A percentile compares a stretch with the other conserved stretches of the same genome.
phyloP scores from a whole-genome alignment of 306 rosid genomes.

The Cucurbita moschata region DNA sequence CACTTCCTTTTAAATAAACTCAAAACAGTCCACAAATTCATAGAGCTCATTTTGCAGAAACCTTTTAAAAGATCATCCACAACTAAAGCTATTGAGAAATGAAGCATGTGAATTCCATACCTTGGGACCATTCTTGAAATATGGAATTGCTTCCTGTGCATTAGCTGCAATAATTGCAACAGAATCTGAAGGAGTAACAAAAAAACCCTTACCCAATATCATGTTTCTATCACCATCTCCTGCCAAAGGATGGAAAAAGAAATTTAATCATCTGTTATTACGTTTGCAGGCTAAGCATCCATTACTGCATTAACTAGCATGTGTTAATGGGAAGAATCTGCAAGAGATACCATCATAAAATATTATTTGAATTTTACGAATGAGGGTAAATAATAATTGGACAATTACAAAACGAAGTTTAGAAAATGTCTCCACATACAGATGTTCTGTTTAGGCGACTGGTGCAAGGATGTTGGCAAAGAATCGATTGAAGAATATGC shows the following conservation, averaged over 20 bases:
- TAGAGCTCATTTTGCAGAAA: background rate
- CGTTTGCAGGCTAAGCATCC: background rate
- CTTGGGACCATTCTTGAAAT: slow-evolving; percentile 58
- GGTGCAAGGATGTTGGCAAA: background rate
- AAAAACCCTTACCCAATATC: slow-evolving; percentile 77
- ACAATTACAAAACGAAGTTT: background rate
- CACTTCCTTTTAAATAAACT: background rate
- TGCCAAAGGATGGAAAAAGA: slow-evolving; percentile 12
- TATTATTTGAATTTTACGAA: background rate
- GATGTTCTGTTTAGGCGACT: background rate
- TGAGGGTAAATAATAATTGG: background rate
- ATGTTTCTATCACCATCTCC: slow-evolving; percentile 99
- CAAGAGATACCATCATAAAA: background rate
- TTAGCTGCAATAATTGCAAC: slow-evolving; percentile 94
- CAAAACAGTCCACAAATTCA: background rate
- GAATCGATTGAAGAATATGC: background rate
- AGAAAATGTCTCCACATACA: background rate
- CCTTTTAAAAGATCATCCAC: background rate
- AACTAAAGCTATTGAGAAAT: background rate
- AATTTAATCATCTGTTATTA: background rate
- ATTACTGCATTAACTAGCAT: background rate
- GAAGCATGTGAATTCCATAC: slow-evolving; percentile 21
- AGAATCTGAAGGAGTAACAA: slow-evolving; percentile 96
- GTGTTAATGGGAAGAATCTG: background rate
- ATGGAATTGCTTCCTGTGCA: slow-evolving; percentile 81